phyloP scores from a whole-genome alignment of 148 eudicot genomes.

The Pharnaceum exiguum region DNA sequence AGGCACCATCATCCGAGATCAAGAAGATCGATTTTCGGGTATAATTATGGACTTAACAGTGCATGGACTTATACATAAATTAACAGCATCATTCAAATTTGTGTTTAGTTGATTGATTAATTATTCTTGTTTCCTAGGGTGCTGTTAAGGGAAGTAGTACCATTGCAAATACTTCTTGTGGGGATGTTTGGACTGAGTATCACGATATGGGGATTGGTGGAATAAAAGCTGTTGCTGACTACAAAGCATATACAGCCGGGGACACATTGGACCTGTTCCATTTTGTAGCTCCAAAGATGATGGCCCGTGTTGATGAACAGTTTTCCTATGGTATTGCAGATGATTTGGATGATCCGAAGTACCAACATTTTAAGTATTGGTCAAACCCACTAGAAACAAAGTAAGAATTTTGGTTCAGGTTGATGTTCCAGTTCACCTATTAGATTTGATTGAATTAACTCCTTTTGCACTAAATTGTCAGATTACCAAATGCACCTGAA shows the following conservation, averaged over 20 bases:
- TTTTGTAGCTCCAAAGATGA: conserved; percentile 91
- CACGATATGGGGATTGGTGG: conserved; percentile 96
- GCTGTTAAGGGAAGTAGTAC: conserved; percentile 71
- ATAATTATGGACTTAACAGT: conserved; percentile 1
- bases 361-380: conserved; percentile 83
- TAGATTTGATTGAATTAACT: not conserved
- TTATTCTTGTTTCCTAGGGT: conserved; percentile 38
- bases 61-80: not conserved
- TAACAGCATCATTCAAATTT: not conserved
- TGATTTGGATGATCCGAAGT: conserved; percentile 79
- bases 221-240: conserved; percentile 75
- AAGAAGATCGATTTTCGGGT: conserved; percentile 84
- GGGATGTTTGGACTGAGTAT: conserved; percentile 95
- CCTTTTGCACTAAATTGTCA: conserved; percentile 21
- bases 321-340: conserved; percentile 94
- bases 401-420: conserved; percentile 28
- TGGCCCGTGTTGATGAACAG: conserved; percentile 80
- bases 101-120: not conserved
- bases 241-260: conserved; percentile 69
- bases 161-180: conserved; percentile 64
- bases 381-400: conserved; percentile 90
- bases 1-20: conserved; percentile 51
- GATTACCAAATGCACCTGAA: conserved; percentile 95
- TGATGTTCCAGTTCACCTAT: not conserved
- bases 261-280: conserved; percentile 70